Evolutionary conservation across 305 asterid species (phyloP).

Genomic region (Solanum hybrid): DNA sequence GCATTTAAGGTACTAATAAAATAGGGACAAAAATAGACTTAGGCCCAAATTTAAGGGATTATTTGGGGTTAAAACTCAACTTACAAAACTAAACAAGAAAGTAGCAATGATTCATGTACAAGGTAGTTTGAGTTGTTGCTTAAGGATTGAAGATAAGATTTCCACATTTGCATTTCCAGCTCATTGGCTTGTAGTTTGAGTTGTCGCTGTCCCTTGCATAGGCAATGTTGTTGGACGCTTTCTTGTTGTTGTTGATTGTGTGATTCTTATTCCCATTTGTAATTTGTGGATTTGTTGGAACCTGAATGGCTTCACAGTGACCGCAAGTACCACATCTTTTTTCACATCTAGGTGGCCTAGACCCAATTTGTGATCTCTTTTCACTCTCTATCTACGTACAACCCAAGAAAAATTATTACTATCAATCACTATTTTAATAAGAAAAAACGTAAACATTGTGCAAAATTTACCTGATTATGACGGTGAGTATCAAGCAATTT

Average conservation of each 20-base stretch:
- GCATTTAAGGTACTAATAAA: not conserved
- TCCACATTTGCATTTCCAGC: slow-evolving; percentile 90
- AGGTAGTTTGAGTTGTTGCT: not conserved
- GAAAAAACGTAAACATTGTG: not conserved
- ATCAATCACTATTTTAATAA: not conserved
- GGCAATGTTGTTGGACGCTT: not conserved
- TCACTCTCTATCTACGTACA: slow-evolving; percentile 15
- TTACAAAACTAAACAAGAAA: not conserved
- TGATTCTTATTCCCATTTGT: slow-evolving; percentile 16
- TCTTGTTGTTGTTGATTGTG: not conserved
- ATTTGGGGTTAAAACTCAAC: not conserved
- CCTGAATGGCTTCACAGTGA: slow-evolving; percentile 76
- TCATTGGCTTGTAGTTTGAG: slow-evolving; percentile 82
- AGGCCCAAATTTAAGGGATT: not conserved
- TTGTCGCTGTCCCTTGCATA: slow-evolving; percentile 24
- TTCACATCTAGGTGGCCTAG: slow-evolving; percentile 71
- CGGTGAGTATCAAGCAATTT: not conserved
- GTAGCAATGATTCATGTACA: not conserved
- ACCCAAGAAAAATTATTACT: not conserved
- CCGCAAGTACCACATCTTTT: slow-evolving; percentile 45
- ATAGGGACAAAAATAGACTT: not conserved
- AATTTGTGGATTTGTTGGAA: slow-evolving; percentile 53
- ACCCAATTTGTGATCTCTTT: slow-evolving; percentile 47
- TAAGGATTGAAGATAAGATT: slow-evolving; percentile 61
- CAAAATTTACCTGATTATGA: not conserved